phyloP scores from a whole-genome alignment of 352 stramenopile genomes.

The Lagenidium sp. region DNA sequence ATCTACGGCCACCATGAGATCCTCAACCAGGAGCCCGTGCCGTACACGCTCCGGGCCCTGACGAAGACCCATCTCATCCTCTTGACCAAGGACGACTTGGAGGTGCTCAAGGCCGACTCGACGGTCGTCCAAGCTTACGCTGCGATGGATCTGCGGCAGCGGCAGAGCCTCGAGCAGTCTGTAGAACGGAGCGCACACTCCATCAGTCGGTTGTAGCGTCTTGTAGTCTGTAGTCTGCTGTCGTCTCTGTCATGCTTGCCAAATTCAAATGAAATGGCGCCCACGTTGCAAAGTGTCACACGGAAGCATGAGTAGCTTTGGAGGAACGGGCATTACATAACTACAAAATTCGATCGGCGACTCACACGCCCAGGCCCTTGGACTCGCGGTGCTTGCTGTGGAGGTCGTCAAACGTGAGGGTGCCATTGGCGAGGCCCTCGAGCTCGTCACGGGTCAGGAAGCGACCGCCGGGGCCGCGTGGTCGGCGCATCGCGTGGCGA shows the following conservation, averaged over 20 bases:
- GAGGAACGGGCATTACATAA: neutral
- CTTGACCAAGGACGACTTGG: slow-evolving; percentile 50
- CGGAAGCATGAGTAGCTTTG: too few relatives aligned
- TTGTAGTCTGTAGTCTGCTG: too few relatives aligned
- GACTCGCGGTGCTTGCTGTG: slow-evolving; percentile 19
- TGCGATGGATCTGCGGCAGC: slow-evolving; percentile 6
- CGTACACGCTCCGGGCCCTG: slow-evolving; percentile 50
- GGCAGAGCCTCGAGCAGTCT: neutral
- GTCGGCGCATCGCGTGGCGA: slow-evolving; percentile 81
- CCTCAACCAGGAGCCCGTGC: slow-evolving; percentile 58
- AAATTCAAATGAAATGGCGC: too few relatives aligned
- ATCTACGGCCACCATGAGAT: slow-evolving; percentile 64
- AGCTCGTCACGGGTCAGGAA: slow-evolving; percentile 83
- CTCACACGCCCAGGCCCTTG: slow-evolving; percentile 14
- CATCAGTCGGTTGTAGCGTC: slow-evolving; percentile 8
- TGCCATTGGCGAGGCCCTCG: slow-evolving; percentile 54
- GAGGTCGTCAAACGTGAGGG: slow-evolving; percentile 52
- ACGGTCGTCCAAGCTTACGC: slow-evolving; percentile 12
- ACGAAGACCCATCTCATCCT: slow-evolving; percentile 54
- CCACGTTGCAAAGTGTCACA: too few relatives aligned
- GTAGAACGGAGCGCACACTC: neutral
- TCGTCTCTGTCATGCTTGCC: too few relatives aligned
- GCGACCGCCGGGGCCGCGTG: slow-evolving; percentile 68
- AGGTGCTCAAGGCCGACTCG: slow-evolving; percentile 33
- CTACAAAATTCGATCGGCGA: too few relatives aligned